Evolutionary conservation across 352 stramenopile genomes (phyloP), one percentile per base, ranked within the genome.

Genomic region (Aphanomyces euteiches): DNA sequence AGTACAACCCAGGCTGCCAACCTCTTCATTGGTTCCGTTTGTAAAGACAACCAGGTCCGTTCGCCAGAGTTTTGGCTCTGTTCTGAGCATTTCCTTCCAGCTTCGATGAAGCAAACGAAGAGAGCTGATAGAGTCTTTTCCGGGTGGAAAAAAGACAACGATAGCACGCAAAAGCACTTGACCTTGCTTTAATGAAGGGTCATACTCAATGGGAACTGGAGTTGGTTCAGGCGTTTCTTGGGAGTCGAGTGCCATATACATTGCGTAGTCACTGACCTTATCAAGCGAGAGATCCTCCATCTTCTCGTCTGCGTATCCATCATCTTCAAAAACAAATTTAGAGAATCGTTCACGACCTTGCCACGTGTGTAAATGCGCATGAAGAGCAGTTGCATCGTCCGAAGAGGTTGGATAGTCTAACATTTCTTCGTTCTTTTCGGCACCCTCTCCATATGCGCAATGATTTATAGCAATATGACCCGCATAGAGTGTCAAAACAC

Each of bases 21-120:
- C 21, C 5, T 28, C 1, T n/a, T 3, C 4, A 56, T 12, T 7
- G 17, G 15, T 28, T 13, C 21, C 7, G 47, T 28, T 40, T 0
- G 43, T 56, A 37, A 67, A 28, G 19, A 67, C 40, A 10, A 67
- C 19, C 17, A 67, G 43, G 47, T 67, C 60, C 7, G 60, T 67
- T 19, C 60, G 60, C 48, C 19, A 66, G 17, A 21, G 4, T 28
- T 17, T 38, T 59, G 58, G 58, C 48, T 66, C 39, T 13, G n/a
- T 15, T 38, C 12, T 47, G 28, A 37, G 6, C 58, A 66, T 66
- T 10, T 50, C 28, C 10, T 45, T 10, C 58, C 58, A 66, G 43
- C 39, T 54, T 17, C 58, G 58, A 10, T 48, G 28, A 38, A 66
- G 48, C 58, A 28, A 66, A 38, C 28, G 58, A 48, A 66, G 48